These are phyloP conservation scores for Metarhizium robertsii DNA, from an alignment of 2,329 filamentous ascomycete genomes.

Conservation along the genomic window DNA sequence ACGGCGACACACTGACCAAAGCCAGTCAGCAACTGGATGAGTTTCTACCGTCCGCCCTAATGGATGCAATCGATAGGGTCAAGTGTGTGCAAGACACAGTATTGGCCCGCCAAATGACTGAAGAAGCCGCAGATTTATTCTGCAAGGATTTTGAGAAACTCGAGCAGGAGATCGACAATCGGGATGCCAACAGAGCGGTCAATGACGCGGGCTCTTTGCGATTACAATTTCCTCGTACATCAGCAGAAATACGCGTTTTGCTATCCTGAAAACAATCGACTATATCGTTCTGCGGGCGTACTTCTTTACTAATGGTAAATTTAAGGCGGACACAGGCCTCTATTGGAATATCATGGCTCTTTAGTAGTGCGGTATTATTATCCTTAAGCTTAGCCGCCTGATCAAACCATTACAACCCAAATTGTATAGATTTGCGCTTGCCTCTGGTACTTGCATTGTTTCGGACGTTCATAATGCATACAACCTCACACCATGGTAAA, in stretches of 20 bases:
- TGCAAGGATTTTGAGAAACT: conserved; percentile 69
- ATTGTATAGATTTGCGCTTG: no score
- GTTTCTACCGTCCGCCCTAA: conserved; percentile 84
- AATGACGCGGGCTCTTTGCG: conserved; percentile 17
- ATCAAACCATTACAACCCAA: no score
- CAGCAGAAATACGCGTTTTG: conserved; percentile 50
- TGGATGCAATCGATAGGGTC: conserved; percentile 81
- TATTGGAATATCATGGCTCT: neutral
- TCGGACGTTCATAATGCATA: no score
- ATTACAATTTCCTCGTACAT: conserved; percentile 46
- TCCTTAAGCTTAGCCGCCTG: no score
- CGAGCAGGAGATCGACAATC: conserved; percentile 38
- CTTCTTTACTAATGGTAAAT: neutral
- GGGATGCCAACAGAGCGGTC: conserved; percentile 23
- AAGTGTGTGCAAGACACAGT: conserved; percentile 62
- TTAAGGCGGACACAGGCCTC: neutral
- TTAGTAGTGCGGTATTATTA: no score
- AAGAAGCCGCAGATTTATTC: conserved; percentile 75
- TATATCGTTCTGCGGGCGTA: neutral
- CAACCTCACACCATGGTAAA: no score
- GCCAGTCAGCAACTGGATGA: conserved; percentile 75
- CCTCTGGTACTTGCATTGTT: no score
- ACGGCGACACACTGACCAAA: conserved; percentile 43
- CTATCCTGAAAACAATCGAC: conserved; percentile 31
- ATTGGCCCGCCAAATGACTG: conserved; percentile 66